Conservation (phyloP, 805 yeast genomes). For the Yarrowia yakushimensis region DNA sequence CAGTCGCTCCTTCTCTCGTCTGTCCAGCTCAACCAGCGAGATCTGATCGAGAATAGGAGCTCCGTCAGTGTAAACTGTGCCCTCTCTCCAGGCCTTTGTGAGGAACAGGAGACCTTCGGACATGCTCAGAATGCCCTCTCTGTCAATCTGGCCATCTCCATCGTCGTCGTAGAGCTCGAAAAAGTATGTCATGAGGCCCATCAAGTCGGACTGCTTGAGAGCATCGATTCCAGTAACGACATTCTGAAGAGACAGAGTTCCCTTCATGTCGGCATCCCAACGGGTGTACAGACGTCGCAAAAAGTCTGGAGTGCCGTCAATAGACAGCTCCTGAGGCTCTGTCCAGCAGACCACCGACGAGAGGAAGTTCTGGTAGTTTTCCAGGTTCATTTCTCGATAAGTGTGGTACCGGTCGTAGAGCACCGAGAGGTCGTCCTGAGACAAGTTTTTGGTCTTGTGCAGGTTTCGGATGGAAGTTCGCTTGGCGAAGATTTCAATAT, state of each 20-base stretch:
- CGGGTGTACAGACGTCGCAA: constrained; percentile 59
- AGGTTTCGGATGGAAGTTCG: constrained; percentile 85
- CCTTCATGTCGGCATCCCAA: constrained; percentile 63
- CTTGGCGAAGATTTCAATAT: constrained; percentile 86
- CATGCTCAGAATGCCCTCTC: constrained; percentile 75
- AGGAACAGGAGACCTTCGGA: constrained; percentile 83
- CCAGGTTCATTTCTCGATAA: constrained; percentile 59
- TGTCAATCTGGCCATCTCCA: constrained; percentile 57
- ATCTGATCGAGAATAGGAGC: constrained; percentile 32
- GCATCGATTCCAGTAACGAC: constrained; percentile 70
- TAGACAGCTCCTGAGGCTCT: constrained; percentile 33
- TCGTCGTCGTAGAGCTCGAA: constrained; percentile 69
- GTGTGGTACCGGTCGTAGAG: constrained; percentile 80
- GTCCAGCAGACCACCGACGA: constrained; percentile 77
- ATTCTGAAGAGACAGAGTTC: constrained; percentile 59
- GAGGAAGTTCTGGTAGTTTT: constrained; percentile 69
- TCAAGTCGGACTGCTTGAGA: constrained; percentile 65
- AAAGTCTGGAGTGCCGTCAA: constrained; percentile 42
- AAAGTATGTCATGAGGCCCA: constrained; percentile 74
- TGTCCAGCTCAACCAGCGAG: constrained; percentile 11
- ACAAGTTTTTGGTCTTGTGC: constrained; percentile 65
- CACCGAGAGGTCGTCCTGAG: constrained; percentile 57
- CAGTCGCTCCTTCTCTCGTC: constrained; percentile 4
- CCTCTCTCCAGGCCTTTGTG: constrained; percentile 84
- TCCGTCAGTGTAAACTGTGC: constrained; percentile 15